Evolutionary conservation across 352 stramenopile genomes (phyloP).

Genomic region (Peronospora destructor): DNA sequence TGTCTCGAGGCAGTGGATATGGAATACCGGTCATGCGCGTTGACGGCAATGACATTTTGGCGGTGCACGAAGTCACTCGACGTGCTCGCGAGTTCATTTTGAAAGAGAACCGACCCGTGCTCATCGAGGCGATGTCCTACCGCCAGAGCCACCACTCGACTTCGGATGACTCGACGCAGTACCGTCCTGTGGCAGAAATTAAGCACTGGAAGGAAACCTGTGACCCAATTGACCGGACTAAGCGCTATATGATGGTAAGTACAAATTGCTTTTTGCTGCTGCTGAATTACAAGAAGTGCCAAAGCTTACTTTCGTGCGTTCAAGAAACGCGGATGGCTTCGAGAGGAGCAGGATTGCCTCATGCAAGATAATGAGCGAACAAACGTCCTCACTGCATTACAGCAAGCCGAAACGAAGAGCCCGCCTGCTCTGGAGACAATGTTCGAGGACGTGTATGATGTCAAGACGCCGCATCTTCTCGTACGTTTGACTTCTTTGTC

Average conservation of each 20-base stretch:
- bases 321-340: slow-evolving; percentile 84
- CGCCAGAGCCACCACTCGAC: slow-evolving; percentile 97
- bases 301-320: not conserved
- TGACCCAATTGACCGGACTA: slow-evolving; percentile 88
- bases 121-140: slow-evolving; percentile 99
- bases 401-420: slow-evolving; percentile 87
- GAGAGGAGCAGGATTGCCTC: slow-evolving; percentile 72
- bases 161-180: slow-evolving; percentile 95
- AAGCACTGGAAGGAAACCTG: slow-evolving; percentile 85
- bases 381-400: slow-evolving; percentile 76
- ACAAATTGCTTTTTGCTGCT: not conserved
- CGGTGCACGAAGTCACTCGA: slow-evolving; percentile 89
- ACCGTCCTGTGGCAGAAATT: slow-evolving; percentile 91
- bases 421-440: slow-evolving; percentile 85
- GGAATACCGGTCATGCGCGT: slow-evolving; percentile 95
- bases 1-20: slow-evolving; percentile 90
- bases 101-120: slow-evolving; percentile 84
- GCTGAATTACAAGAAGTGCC: not conserved
- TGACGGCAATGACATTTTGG: slow-evolving; percentile 97
- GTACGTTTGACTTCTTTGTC: slow-evolving; percentile 29
- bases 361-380: slow-evolving; percentile 86
- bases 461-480: slow-evolving; percentile 89
- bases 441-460: slow-evolving; percentile 97
- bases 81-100: slow-evolving; percentile 88
- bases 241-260: slow-evolving; percentile 85